A percentile compares a stretch with the other conserved stretches of the same genome.
These are phyloP conservation scores for Chlamydomonas sp. DNA, from an alignment of 139 green algal species.

Conservation along the genomic window DNA sequence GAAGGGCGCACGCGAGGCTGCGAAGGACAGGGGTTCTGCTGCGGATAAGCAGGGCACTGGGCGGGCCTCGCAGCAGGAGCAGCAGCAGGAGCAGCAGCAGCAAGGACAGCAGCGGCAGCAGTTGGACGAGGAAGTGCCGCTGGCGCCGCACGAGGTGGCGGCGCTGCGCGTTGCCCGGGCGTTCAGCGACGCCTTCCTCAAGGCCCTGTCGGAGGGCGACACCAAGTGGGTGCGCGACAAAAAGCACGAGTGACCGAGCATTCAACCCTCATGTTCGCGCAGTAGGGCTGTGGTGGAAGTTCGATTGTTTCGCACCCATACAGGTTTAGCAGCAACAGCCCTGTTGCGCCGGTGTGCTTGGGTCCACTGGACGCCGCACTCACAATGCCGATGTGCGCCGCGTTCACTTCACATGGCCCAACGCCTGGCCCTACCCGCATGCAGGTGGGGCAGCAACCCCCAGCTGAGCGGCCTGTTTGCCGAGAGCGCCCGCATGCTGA, in stretches of 20 bases:
- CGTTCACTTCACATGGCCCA: not conserved
- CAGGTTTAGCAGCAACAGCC: not conserved
- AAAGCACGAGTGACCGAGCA: not conserved
- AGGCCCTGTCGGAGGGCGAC: constrained; percentile 5
- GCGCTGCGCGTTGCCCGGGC: not conserved
- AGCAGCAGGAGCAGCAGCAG: not conserved
- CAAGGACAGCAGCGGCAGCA: too few relatives aligned
- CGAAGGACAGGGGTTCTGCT: not conserved
- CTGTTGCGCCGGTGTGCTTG: not conserved
- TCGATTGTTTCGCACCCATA: not conserved
- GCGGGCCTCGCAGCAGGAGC: not conserved
- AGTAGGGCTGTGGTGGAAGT: not conserved
- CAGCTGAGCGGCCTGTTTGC: constrained; percentile 10
- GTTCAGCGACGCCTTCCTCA: constrained; percentile 24
- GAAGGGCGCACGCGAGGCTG: too few relatives aligned
- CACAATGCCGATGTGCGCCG: not conserved
- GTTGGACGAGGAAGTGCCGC: not conserved
- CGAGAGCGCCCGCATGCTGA: constrained; percentile 32
- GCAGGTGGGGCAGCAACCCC: constrained; percentile 30
- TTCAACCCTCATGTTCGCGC: not conserved
- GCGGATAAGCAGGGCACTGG: too few relatives aligned
- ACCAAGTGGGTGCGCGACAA: not conserved
- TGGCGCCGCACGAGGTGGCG: constrained; percentile 5
- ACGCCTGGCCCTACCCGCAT: not conserved
- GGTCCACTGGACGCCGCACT: not conserved